Evolutionary conservation across 2,329 filamentous ascomycete genomes (phyloP).

Genomic region (Penicillium sp.): DNA sequence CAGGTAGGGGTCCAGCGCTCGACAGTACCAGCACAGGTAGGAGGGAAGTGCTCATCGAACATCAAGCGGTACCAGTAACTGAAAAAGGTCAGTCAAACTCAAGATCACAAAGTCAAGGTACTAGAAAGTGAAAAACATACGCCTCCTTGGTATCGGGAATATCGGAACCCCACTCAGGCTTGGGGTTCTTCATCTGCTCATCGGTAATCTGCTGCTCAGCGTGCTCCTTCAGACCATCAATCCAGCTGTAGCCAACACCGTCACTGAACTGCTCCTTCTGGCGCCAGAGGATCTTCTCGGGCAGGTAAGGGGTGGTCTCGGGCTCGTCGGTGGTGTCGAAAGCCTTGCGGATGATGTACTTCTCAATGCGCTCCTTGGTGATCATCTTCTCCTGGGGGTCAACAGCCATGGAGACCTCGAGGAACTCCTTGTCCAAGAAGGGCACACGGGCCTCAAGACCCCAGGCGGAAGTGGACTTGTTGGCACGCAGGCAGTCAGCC

Average conservation of each 20-base stretch:
- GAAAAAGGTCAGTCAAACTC: constrained; percentile 28
- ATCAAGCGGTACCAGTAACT: constrained; percentile 97
- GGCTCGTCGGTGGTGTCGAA: constrained; percentile 94
- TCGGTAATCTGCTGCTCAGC: constrained; percentile 89
- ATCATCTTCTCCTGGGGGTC: constrained; percentile 97
- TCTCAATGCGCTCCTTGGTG: constrained; percentile 85
- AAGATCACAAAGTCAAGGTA: background rate
- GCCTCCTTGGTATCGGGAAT: constrained; percentile 97
- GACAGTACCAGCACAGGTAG: constrained; percentile 87
- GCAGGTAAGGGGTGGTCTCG: constrained; percentile 81
- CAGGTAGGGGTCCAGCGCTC: constrained; percentile 97
- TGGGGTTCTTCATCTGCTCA: constrained; percentile 98
- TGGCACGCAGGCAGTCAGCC: constrained; percentile 94
- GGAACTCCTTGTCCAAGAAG: constrained; percentile 97
- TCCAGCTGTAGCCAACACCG: constrained; percentile 98
- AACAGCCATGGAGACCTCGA: constrained; percentile 90
- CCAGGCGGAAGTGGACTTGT: constrained; percentile 99
- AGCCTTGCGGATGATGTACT: constrained; percentile 96
- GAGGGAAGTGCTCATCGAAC: constrained; percentile 99
- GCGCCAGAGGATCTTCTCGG: constrained; percentile 92
- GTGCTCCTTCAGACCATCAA: constrained; percentile 94
- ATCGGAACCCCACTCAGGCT: constrained; percentile 92
- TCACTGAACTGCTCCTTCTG: constrained; percentile 99
- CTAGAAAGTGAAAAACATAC: constrained; percentile 55
- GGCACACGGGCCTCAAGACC: constrained; percentile 96